phyloP scores from a whole-genome alignment of 2,329 filamentous ascomycete species.

The Venturia aucupariae region DNA sequence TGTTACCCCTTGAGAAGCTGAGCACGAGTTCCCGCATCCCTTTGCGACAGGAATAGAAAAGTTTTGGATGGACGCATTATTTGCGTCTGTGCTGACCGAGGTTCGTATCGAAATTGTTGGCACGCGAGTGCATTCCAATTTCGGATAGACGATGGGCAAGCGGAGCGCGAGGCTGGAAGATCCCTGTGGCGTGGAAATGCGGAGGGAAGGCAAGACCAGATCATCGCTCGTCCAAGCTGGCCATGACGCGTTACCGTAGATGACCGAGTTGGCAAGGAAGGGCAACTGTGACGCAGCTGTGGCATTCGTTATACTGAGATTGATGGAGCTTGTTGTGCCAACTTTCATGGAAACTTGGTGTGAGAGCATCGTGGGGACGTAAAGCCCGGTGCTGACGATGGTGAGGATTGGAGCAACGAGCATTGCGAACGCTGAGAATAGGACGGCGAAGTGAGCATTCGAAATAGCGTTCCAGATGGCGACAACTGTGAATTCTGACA shows the following conservation, averaged over 20 bases:
- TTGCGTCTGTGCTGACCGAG: neutral
- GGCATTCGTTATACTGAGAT: neutral
- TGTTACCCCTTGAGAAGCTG: neutral
- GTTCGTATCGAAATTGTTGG: neutral
- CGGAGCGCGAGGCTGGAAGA: neutral
- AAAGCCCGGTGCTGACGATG: conserved; percentile 6
- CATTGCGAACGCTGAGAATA: neutral
- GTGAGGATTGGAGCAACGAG: conserved; percentile 10
- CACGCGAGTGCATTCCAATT: neutral
- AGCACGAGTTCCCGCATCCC: neutral
- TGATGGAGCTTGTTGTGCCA: neutral
- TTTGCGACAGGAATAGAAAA: neutral
- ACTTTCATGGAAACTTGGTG: neutral
- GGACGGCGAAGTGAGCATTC: neutral
- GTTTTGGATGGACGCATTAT: neutral
- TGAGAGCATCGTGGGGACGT: neutral
- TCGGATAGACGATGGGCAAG: neutral
- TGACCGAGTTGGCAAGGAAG: neutral
- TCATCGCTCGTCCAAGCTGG: neutral
- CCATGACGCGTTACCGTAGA: neutral
- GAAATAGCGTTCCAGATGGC: neutral
- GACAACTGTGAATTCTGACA: neutral
- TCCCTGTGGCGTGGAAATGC: neutral
- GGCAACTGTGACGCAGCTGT: neutral
- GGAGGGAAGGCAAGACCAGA: neutral